Base-by-base conservation (phyloP, 148 eudicot species). In the Cornus florida region DNA sequence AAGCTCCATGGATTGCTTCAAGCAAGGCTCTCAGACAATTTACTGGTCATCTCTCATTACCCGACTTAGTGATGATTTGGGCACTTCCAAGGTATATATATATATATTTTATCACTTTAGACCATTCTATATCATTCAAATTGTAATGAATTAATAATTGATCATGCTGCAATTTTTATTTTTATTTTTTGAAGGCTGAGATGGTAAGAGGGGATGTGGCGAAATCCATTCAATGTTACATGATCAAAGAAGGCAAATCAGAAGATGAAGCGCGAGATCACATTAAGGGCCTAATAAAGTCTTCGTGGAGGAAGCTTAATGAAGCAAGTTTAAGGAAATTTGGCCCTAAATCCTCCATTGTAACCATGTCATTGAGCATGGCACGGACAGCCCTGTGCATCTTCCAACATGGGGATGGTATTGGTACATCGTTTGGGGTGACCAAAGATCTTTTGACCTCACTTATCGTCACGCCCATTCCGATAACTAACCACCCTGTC, bases 321-420 rank as follows among this genome's bases (percentile, higher is more conserved):
- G 33, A 73, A 67, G 31, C 35, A 20, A 39, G 24, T 46, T 35
- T 35, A 31, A 53, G 38, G 10, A 73, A 33, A 22, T 28, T 13
- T 28, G 9, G 6, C 8, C 31, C 65, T 11, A 67, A 53, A 32
- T 19, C 28, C 0, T 28, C 46, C 65, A 20, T 79, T 22, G 23
- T 73, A 62, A 46, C 24, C 12, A 10, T 73, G 72, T 79, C 81
- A 64, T 12, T 73, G 23, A 79, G 73, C 77, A 79, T 79, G 82
- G 82, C 77, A 8, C 14, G 82, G 33, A 79, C 82, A 17, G 71
- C 82, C 10, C 56, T 62, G 0, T 66, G 65, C 31, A 79, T 79
- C 50, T 79, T 43, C 46, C 82, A 73, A 13, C 72, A 73, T 48
- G 77, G 82, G 33, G 82, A 79, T 73, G 82, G 82, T 3, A 67